phyloP scores from a whole-genome alignment of 2,329 filamentous ascomycete species.

The Aspergillus candidus region DNA sequence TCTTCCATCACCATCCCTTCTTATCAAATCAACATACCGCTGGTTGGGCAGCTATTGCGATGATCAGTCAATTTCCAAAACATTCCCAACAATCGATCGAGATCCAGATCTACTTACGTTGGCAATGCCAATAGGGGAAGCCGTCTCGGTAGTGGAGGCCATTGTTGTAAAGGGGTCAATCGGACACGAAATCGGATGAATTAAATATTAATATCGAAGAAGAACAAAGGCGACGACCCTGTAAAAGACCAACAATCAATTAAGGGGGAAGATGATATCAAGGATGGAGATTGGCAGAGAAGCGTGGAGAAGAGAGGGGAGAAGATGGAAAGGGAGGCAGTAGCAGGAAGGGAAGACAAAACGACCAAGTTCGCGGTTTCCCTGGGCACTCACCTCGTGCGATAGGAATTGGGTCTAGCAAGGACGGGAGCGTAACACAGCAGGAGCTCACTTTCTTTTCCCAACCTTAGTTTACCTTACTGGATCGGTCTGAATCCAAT shows the following conservation, averaged over 20 bases:
- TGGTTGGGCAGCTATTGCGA: constrained; percentile 58
- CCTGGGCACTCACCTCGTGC: too few species aligned
- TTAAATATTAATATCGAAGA: constrained; percentile 15
- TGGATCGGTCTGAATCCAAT: constrained; percentile 5
- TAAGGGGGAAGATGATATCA: neutral
- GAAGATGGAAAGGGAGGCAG: too few species aligned
- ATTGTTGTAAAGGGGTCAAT: constrained; percentile 37
- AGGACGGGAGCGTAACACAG: too few species aligned
- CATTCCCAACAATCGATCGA: neutral
- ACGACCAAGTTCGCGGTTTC: neutral
- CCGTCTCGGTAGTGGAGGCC: constrained; percentile 53
- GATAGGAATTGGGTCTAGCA: too few species aligned
- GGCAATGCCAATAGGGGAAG: constrained; percentile 67
- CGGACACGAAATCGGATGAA: constrained; percentile 9
- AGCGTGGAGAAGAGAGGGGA: too few species aligned
- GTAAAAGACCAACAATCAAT: constrained; percentile 1
- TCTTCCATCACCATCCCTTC: constrained; percentile 6
- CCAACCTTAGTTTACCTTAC: constrained; percentile 16
- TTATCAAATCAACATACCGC: constrained; percentile 51
- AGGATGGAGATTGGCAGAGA: too few species aligned
- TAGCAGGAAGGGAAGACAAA: neutral
- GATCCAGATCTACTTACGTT: constrained; percentile 49
- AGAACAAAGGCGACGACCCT: constrained; percentile 13
- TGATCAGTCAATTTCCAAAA: constrained; percentile 27
- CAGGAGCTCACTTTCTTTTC: constrained; percentile 5